Evolutionary conservation across 345 rosid genomes (phyloP), one percentile per base, ranked within the genome.

Genomic region (Theobroma cacao): DNA sequence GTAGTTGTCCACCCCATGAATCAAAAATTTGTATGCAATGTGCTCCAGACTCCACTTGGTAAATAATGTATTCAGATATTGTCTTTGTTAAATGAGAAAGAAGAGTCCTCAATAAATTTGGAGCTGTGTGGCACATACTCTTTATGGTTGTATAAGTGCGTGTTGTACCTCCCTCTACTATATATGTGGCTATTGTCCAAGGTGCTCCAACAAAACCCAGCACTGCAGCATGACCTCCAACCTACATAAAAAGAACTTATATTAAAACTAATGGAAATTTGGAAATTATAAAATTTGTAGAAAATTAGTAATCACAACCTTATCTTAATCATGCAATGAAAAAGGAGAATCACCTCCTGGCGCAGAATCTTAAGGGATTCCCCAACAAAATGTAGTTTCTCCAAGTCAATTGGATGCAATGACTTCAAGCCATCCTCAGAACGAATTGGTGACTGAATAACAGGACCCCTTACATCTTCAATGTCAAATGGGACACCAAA

Each of bases 1-100:
- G 91, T 47, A 95, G 86, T 75, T 93, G 98, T n/a, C 98, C 98
- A 80, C 98, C 98, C 98, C 98, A 95, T 2, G 97, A 95, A 85
- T 95, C 97, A 72, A 95, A 95, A 82, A 95, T 95, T 84, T 95
- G 98, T 71, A 95, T 90, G 81, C 98, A 95, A 52, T 95, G 93
- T 75, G 97, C 98, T 79, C 98, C 97, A 30, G 92, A 91, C 72
- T 90, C 94, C 50, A 91, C 94, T 92, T 95, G 98, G 82, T 80
- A 95, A 84, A 95, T 83, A 76, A 91, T 84, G 53, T 90, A 95
- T 41, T 92, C 94, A 10, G 94, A 73, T 78, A 93, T 90, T 52
- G 98, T 98, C 76, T 86, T 78, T 30, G 97, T 90, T 78, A 92
- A 83, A 85, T 89, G 98, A 77, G 94, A 86, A 70, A 95, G 96